Evolutionary conservation across 768 basidiomycete genomes (phyloP).

Genomic region (Calvatia gigantea): DNA sequence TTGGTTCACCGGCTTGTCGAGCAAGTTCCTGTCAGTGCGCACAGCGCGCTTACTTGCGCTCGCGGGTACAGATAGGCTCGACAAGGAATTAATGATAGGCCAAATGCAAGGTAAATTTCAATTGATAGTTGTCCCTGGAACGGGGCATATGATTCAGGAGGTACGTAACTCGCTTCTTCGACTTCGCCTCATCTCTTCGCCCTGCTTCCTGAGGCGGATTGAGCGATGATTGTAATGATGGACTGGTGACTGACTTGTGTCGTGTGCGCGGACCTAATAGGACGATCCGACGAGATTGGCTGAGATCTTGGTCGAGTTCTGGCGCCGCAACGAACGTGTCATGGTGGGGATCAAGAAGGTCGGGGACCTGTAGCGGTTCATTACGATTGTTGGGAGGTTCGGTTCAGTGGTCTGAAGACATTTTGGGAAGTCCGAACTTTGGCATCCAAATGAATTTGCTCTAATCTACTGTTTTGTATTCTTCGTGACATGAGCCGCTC

Average conservation of each 20-base stretch:
- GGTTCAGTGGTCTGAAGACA: not conserved
- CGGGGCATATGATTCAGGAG: conserved; percentile 95
- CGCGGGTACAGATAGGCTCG: conserved; percentile 90
- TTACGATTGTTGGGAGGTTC: not conserved
- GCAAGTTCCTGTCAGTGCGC: conserved; percentile 70
- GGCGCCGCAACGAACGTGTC: conserved; percentile 81
- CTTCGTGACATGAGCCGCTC: not conserved
- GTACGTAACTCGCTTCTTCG: conserved; percentile 36
- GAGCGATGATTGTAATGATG: not conserved
- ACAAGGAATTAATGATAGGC: conserved; percentile 92
- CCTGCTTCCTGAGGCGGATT: not conserved
- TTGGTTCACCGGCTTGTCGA: conserved; percentile 87
- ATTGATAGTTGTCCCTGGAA: conserved; percentile 78
- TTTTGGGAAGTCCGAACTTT: not conserved
- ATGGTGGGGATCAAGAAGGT: conserved; percentile 59
- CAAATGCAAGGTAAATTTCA: conserved; percentile 98
- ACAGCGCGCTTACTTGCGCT: conserved; percentile 86
- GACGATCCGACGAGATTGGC: conserved; percentile 84
- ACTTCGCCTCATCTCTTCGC: not conserved
- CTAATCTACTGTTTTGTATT: not conserved
- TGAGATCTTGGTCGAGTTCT: conserved; percentile 82
- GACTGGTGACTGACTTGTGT: not conserved
- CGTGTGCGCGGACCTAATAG: conserved; percentile 33
- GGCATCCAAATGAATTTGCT: not conserved
- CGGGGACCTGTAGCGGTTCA: conserved; percentile 34